Base-by-base conservation (phyloP, 352 stramenopile species). In the Salisapilia sapeloensis region DNA sequence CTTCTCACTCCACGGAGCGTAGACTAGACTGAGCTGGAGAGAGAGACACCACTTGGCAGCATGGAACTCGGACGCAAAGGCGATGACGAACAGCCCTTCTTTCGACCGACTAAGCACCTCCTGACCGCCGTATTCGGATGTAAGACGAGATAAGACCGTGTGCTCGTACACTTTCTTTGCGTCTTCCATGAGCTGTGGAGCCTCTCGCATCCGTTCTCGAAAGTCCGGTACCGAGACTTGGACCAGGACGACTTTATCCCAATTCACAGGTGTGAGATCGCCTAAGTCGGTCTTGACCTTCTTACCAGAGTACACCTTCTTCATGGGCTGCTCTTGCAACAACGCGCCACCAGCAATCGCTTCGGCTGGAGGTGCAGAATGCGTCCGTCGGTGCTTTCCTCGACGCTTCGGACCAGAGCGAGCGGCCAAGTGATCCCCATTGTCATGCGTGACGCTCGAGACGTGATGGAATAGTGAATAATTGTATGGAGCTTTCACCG, bases 1-100 rank as follows among this genome's bases (percentile, higher is more conserved):
- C 42, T 86, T 86, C 29, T 84, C 71, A 33, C 85, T 87, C 75
- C 75, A 90, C 8, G 75, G 71, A 1, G 75, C 75, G 33, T 87
- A 90, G 13, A 90, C 71, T 5, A 90, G 37, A 41, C 71, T 84
- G 6, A 90, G 48, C 41, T 90, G 75, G 30, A 90, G 48, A 13
- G 75, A 85, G 0, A 90, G 44, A 43, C 75, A 90, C 75, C 75
- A 90, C 49, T 85, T 84, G 34, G 75, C 75, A 0, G 75, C 75
- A 35, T 90, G 71, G 40, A 86, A 90, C 40, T 90, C 75, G 6
- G 75, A 85, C 7, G 63, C 51, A 30, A 90, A 90, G 0, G 67
- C 71, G 44, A 90, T 82, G 23, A 86, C 62, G 40, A 87, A 90
- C 1, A 87, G 56, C 1, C 71, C 75, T 9, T 66, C 80, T 7